Conservation (phyloP, 2,329 filamentous ascomycete species). For the Acrocalymma vagum region DNA sequence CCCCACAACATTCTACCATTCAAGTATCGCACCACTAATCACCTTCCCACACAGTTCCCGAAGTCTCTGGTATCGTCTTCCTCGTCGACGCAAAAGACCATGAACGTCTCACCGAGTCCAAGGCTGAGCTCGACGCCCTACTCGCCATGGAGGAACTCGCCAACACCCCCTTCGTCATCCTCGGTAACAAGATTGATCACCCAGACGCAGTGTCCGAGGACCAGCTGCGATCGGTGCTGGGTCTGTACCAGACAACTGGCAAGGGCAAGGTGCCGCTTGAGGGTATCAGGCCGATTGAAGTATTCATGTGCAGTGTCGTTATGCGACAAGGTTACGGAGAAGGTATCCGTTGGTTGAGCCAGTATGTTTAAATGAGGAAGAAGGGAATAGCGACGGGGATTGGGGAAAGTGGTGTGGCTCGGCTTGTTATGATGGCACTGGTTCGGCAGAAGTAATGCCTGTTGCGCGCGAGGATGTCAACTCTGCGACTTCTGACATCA, state of each 20-base stretch:
- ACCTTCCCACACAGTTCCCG: constrained; percentile 34
- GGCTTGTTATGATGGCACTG: constrained; percentile 6
- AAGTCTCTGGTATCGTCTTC: constrained; percentile 82
- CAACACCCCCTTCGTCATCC: constrained; percentile 94
- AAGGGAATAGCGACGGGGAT: not conserved
- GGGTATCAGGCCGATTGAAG: constrained; percentile 72
- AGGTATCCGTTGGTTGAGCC: constrained; percentile 52
- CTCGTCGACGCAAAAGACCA: constrained; percentile 97
- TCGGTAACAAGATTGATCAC: constrained; percentile 99
- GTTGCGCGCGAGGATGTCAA: constrained; percentile 3
- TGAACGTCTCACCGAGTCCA: constrained; percentile 92
- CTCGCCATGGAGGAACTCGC: constrained; percentile 95
- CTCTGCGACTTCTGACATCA: constrained; percentile 1
- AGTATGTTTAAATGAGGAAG: constrained; percentile 43
- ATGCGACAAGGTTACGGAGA: constrained; percentile 80
- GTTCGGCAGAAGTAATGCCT: not conserved
- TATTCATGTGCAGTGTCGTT: constrained; percentile 98
- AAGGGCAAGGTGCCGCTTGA: constrained; percentile 49
- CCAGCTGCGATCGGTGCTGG: constrained; percentile 89
- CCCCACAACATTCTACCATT: not conserved
- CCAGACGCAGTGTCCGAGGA: constrained; percentile 95
- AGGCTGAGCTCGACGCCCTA: constrained; percentile 93
- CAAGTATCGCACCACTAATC: constrained; percentile 10
- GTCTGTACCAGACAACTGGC: constrained; percentile 76
- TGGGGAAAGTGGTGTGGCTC: constrained; percentile 1